phyloP scores from a whole-genome alignment of 1,284 basidiomycete species.

The Tylopilus sp. region DNA sequence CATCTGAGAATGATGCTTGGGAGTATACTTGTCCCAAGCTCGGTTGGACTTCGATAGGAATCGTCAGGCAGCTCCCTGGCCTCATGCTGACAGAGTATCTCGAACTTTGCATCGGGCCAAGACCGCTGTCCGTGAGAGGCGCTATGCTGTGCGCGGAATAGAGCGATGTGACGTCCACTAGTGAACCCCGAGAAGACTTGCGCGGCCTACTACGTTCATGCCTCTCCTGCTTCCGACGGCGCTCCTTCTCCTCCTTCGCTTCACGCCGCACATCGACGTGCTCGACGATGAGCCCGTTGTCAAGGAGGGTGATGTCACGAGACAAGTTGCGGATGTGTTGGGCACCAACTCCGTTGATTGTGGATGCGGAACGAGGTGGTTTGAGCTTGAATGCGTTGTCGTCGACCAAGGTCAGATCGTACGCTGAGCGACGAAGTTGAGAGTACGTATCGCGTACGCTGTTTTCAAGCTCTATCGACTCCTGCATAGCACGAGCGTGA shows the following conservation, averaged over 20 bases:
- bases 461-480: constrained; percentile 67
- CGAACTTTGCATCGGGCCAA: constrained; percentile 50
- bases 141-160: constrained; percentile 59
- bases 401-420: constrained; percentile 55
- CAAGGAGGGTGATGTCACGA: constrained; percentile 72
- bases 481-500: constrained; percentile 68
- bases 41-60: constrained; percentile 53
- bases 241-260: constrained; percentile 65
- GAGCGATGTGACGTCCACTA: constrained; percentile 62
- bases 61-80: constrained; percentile 61
- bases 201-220: constrained; percentile 52
- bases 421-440: constrained; percentile 68
- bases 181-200: constrained; percentile 65
- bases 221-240: constrained; percentile 61
- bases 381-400: constrained; percentile 62
- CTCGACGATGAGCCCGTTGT: constrained; percentile 83
- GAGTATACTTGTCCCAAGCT: constrained; percentile 60
- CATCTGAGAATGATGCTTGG: constrained; percentile 72
- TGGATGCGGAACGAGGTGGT: constrained; percentile 46
- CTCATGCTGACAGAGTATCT: constrained; percentile 57
- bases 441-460: constrained; percentile 73
- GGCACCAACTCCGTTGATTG: constrained; percentile 32
- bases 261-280: constrained; percentile 78
- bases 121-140: constrained; percentile 55
- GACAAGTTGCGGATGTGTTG: constrained; percentile 48